Percentiles rank a stretch among this genome's conserved stretches.
phyloP scores from a whole-genome alignment of 345 rosid species.

The Brassica napus region DNA sequence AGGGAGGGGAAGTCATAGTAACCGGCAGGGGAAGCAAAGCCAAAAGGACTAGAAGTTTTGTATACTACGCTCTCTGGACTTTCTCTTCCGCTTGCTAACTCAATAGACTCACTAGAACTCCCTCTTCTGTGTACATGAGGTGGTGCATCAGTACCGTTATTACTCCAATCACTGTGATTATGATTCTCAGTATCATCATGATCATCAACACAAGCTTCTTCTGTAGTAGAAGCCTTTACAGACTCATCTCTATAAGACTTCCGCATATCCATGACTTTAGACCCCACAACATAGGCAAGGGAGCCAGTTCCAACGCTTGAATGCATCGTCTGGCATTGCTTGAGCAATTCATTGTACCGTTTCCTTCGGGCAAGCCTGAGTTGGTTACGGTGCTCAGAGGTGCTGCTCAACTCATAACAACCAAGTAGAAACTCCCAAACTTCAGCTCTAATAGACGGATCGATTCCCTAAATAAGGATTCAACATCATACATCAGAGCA shows the following conservation, averaged over 20 bases:
- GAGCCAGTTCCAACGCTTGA: slow-evolving; percentile 89
- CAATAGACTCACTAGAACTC: slow-evolving; percentile 61
- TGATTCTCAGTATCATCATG: slow-evolving; percentile 46
- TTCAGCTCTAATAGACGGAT: slow-evolving; percentile 86
- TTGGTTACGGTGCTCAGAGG: slow-evolving; percentile 70
- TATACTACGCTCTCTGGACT: slow-evolving; percentile 56
- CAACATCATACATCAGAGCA: slow-evolving; percentile 31
- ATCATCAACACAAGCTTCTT: slow-evolving; percentile 40
- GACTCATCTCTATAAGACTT: slow-evolving; percentile 68
- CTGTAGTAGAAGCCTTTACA: slow-evolving; percentile 45
- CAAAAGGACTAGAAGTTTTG: slow-evolving; percentile 48
- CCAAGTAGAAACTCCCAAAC: slow-evolving; percentile 98
- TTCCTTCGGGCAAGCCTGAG: slow-evolving; percentile 81
- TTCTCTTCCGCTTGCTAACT: slow-evolving; percentile 55
- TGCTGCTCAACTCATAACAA: slow-evolving; percentile 75
- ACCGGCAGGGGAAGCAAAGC: slow-evolving; percentile 46
- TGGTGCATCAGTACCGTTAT: slow-evolving; percentile 56
- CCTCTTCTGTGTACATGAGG: slow-evolving; percentile 50
- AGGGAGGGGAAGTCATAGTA: slow-evolving; percentile 68
- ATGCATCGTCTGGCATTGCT: slow-evolving; percentile 85
- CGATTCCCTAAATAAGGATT: slow-evolving; percentile 63
- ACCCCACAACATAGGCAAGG: slow-evolving; percentile 87
- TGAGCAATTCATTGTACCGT: slow-evolving; percentile 62
- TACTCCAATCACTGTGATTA: slow-evolving; percentile 48
- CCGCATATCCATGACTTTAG: slow-evolving; percentile 95